Base-by-base conservation (phyloP, 129 eudicot species). In the Saposhnikovia divaricata region DNA sequence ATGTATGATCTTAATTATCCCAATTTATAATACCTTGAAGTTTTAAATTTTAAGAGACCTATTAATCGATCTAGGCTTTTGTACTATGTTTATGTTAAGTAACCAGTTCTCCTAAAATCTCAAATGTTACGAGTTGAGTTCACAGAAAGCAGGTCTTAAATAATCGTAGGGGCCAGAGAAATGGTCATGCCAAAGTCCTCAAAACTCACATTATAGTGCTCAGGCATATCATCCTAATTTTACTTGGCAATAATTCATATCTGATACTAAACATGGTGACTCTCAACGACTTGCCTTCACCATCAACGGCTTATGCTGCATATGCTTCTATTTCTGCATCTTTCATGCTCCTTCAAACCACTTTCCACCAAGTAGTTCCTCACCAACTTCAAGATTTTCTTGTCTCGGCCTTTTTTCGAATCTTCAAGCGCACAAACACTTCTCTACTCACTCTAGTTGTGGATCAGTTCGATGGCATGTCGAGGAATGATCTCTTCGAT, bases 391-490 rank as follows among this genome's bases (percentile, higher is more conserved):
- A 74, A 27, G 34, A 25, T 28, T 44, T 74, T 46, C 16, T 44
- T 3, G 21, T 27, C 28, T 74, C 78, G 2, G 18, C 38, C 59
- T 14, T 74, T 27, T 25, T 8, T 27, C 57, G 38, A 31, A 48
- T 48, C 73, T 77, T 88, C 68, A 45, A 37, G 5, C 80, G 61
- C 40, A 74, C n/a, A 12, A 74, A 74, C 61, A n/a, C 83, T 15
- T 75, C 74, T 13, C 38, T 37, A 0, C 13, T 87, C 34, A 84
- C 81, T 15, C 63, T 88, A 0, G 46, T 82, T 15, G 79, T 88
- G 19, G 87, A 88, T 15, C 85, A 86, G 42, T 53, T 69, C 4
- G 87, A 86, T 59, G 92, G 88, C 27, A 53, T 88, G n/a, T 37
- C 80, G 1, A 63, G 18, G 39, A 88, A 88, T 47, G 83, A 88